phyloP scores from a whole-genome alignment of 2,329 filamentous ascomycete species.

The Trichoderma gracile region DNA sequence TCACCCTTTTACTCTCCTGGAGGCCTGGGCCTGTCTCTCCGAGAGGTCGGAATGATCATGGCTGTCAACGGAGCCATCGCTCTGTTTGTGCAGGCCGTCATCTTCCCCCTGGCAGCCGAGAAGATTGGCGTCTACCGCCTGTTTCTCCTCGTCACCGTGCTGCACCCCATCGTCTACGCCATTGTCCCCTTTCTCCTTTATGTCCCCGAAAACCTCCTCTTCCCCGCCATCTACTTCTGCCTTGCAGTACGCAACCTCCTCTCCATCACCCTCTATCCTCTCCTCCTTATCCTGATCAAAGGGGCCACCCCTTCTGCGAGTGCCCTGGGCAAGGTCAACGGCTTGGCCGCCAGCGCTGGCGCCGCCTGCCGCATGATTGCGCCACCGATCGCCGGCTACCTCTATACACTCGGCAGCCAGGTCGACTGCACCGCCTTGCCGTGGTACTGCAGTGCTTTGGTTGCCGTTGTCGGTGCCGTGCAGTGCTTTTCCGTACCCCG shows the following conservation, averaged over 20 bases:
- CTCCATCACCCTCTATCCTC: constrained; percentile 64
- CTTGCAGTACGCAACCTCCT: constrained; percentile 60
- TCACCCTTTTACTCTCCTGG: constrained; percentile 59
- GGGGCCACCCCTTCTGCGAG: constrained; percentile 59
- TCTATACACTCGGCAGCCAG: constrained; percentile 61
- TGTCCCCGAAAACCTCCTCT: constrained; percentile 53
- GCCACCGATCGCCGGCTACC: constrained; percentile 62
- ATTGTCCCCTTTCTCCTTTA: constrained; percentile 60
- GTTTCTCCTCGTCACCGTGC: constrained; percentile 57
- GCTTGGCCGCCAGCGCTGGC: constrained; percentile 64
- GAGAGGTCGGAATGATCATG: constrained; percentile 62
- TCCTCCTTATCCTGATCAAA: constrained; percentile 68
- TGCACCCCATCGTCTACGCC: constrained; percentile 63
- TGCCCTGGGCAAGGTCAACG: constrained; percentile 65
- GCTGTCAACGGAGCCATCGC: constrained; percentile 61
- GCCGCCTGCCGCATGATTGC: constrained; percentile 68
- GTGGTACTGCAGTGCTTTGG: constrained; percentile 62
- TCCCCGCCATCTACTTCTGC: constrained; percentile 59
- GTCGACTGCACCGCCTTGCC: constrained; percentile 61
- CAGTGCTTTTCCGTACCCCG: constrained; percentile 60
- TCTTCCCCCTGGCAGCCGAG: constrained; percentile 62
- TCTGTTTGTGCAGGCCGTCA: constrained; percentile 58
- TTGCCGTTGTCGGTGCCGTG: constrained; percentile 57
- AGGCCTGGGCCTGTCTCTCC: constrained; percentile 63
- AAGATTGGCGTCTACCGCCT: constrained; percentile 60